These are phyloP conservation scores for Naematelia encephala DNA, from an alignment of 768 basidiomycete genomes.

Conservation along the genomic window DNA sequence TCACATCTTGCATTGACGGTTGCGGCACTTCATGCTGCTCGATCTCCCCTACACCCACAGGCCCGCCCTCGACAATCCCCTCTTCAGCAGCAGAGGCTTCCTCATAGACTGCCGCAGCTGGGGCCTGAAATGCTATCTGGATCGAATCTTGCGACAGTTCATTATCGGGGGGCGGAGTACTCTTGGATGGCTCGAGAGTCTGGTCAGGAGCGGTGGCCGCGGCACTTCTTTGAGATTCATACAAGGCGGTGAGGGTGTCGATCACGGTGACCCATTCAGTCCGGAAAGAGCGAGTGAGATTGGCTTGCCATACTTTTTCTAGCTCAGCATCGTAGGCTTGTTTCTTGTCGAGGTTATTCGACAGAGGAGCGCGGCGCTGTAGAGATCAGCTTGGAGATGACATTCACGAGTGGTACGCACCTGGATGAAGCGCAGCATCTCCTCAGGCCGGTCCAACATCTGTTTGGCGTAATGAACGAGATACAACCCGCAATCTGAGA, in stretches of 20 bases:
- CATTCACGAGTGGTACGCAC: slow-evolving; percentile 13
- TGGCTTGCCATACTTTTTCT: slow-evolving; percentile 1
- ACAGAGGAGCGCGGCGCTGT: slow-evolving; percentile 6
- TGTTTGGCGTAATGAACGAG: slow-evolving; percentile 78
- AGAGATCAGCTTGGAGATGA: neutral
- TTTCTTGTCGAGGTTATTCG: neutral
- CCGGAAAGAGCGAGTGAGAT: slow-evolving; percentile 9
- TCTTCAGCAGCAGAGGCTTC: neutral
- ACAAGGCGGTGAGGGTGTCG: neutral
- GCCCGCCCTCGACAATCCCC: neutral
- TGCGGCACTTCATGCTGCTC: too few species aligned
- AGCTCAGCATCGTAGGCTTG: slow-evolving; percentile 6
- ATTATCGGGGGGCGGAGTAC: neutral
- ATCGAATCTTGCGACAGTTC: neutral
- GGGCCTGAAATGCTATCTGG: neutral
- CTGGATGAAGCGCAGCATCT: slow-evolving; percentile 57
- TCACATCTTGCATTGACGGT: too few species aligned
- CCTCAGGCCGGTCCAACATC: slow-evolving; percentile 65
- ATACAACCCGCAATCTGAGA: slow-evolving; percentile 88
- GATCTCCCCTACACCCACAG: too few species aligned
- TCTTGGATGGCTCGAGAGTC: neutral
- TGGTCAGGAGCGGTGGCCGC: neutral
- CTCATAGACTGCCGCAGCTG: neutral
- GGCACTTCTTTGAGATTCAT: neutral
- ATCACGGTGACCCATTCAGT: slow-evolving; percentile 8